Evolutionary conservation across 2,329 filamentous ascomycete genomes (phyloP).

Genomic region (Nemania sp.): DNA sequence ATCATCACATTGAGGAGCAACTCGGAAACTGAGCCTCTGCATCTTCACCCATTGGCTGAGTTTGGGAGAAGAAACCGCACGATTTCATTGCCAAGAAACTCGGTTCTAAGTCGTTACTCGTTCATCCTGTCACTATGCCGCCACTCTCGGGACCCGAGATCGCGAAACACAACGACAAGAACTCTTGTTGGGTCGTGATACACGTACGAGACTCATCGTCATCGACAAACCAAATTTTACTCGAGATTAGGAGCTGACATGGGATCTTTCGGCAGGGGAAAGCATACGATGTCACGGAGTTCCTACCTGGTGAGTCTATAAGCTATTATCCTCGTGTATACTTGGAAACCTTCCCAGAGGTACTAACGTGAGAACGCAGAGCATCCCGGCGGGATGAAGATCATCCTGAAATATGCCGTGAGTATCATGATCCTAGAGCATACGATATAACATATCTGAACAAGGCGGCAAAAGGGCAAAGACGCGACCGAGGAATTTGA

Average conservation of each 20-base stretch:
- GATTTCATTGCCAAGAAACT: background rate
- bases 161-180: conserved; percentile 74
- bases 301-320: conserved; percentile 66
- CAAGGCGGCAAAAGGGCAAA: conserved; percentile 62
- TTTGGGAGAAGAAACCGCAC: background rate
- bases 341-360: background rate
- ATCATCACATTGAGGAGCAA: conserved; percentile 12
- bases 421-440: conserved; percentile 30
- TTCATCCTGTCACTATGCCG: conserved; percentile 38
- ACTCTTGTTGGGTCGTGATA: conserved; percentile 92
- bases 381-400: conserved; percentile 86
- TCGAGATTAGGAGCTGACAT: conserved; percentile 7
- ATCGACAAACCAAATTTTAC: background rate
- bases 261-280: conserved; percentile 57
- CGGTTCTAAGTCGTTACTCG: background rate
- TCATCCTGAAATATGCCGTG: conserved; percentile 92
- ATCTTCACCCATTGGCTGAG: background rate
- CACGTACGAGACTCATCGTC: conserved; percentile 56
- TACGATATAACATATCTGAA: background rate
- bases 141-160: conserved; percentile 57
- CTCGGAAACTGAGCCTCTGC: conserved; percentile 6
- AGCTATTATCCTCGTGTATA: background rate
- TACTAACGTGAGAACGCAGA: conserved; percentile 52
- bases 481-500: conserved; percentile 93
- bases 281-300: conserved; percentile 89